Base-by-base conservation (phyloP, 2,329 filamentous ascomycete genomes). In the Lomentospora prolificans region DNA sequence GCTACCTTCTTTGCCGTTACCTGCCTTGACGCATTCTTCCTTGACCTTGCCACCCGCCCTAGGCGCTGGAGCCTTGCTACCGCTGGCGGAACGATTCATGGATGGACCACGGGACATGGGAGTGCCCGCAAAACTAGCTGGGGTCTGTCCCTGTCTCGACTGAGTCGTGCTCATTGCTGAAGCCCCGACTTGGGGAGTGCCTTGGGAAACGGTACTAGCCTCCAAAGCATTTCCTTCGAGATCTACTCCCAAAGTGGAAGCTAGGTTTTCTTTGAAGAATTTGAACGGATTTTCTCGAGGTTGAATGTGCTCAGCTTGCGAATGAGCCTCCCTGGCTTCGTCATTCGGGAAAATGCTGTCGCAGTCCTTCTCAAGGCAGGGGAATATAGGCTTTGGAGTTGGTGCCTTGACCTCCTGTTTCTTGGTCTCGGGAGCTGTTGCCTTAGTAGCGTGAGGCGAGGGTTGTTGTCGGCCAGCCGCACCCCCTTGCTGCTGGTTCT, bases 291-390 rank as follows among this genome's bases (percentile, higher is more conserved):
- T 69, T 59, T 80, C 71, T 44, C 71, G 68, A 4, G 81, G 81
- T 63, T 75, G 78, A 22, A 74, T 67, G 60, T 86, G 82, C 63
- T 84, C 81, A 57, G 84, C 78, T n/a, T 79, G 71, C 6, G 75
- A 66, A 61, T 86, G 82, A 9, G 67, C 64, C 55, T 75, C 73
- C 51, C 77, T 70, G 10, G 75, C 74, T 60, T 83, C 78, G 59
- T 84, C 77, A 5, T 68, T 80, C 2, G 73, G 62, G 60, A 84
- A 85, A 0, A 74, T 77, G 10, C 71, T 67, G 2, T 82, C 79
- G 61, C 82, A 86, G 31, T 77, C 75, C 2, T 69, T 61, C 52
- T 84, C 80, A 19, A 74, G 69, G 65, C 82, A 85, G 24, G 70
- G 60, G 54, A 78, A 72, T 2, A 73, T 62, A 1, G 75, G 70